Evolutionary conservation across 257 asterid species (phyloP).

Genomic region (Penstemon davidsonii): DNA sequence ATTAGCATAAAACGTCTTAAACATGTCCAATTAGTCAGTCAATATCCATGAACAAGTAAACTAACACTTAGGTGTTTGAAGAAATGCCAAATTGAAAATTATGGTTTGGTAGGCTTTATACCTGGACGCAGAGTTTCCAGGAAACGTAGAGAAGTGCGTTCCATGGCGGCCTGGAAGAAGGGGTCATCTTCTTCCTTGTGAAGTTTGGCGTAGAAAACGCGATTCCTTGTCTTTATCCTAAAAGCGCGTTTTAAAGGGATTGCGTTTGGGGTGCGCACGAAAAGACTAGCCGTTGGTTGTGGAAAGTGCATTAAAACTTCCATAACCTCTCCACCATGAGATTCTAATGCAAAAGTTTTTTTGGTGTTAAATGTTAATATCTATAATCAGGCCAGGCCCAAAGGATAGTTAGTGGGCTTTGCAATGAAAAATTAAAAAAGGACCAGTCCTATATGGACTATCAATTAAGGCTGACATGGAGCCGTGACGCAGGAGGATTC

Average conservation of each 20-base stretch:
- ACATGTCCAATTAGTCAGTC: neutral
- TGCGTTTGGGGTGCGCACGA: constrained; percentile 20
- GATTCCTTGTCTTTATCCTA: constrained; percentile 19
- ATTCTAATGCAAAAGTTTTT: too few species aligned
- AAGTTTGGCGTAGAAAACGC: constrained; percentile 31
- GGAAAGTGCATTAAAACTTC: constrained; percentile 27
- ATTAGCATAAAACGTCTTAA: neutral
- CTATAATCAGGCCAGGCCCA: too few species aligned
- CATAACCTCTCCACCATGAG: constrained; percentile 24
- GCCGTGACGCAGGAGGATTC: too few species aligned
- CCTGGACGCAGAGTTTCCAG: constrained; percentile 75
- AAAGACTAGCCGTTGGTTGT: constrained; percentile 16
- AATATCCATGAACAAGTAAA: neutral
- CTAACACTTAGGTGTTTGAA: neutral
- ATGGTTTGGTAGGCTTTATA: neutral
- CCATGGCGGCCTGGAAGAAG: constrained; percentile 41
- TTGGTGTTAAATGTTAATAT: too few species aligned
- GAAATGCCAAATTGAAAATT: neutral
- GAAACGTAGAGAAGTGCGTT: constrained; percentile 62
- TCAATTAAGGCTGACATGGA: too few species aligned
- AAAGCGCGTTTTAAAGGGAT: constrained; percentile 20
- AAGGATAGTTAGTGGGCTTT: too few species aligned
- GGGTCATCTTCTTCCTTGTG: constrained; percentile 28
- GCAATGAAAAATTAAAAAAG: too few species aligned
- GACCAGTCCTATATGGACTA: too few species aligned